A percentile compares a stretch with the other conserved stretches of the same genome.
Conservation (phyloP, 257 asterid genomes). For the Coffea eugenioides region DNA sequence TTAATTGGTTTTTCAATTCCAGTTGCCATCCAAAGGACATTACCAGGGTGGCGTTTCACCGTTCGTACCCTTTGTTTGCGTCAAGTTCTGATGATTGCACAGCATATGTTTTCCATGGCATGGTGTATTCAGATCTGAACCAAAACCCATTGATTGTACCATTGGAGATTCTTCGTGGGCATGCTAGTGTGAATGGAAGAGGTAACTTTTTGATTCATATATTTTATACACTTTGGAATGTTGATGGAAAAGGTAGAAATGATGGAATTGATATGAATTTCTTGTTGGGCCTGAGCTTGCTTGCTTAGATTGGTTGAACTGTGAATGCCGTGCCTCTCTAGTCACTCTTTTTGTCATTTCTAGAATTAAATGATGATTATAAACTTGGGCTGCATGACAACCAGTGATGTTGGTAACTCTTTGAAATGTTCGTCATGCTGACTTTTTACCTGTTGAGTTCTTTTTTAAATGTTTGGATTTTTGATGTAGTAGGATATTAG, state of each 20-base stretch:
- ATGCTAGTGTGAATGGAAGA: slow-evolving; percentile 66
- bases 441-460: no score
- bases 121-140: slow-evolving; percentile 90
- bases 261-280: neutral
- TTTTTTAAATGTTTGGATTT: no score
- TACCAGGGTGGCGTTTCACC: slow-evolving; percentile 76
- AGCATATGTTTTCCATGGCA: slow-evolving; percentile 84
- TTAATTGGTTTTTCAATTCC: slow-evolving; percentile 24
- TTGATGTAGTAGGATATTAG: no score
- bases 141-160: slow-evolving; percentile 89
- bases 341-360: no score
- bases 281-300: neutral
- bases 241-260: neutral
- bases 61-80: slow-evolving; percentile 86
- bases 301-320: neutral
- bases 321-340: no score
- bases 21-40: slow-evolving; percentile 87
- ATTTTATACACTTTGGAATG: neutral
- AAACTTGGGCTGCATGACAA: no score
- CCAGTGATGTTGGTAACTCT: no score
- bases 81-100: slow-evolving; percentile 92
- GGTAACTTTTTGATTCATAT: slow-evolving; percentile 38
- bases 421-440: no score
- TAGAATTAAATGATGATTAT: no score
- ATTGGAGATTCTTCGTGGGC: slow-evolving; percentile 87